Evolutionary conservation across 345 rosid genomes (phyloP).

Genomic region (Salix suchowensis): DNA sequence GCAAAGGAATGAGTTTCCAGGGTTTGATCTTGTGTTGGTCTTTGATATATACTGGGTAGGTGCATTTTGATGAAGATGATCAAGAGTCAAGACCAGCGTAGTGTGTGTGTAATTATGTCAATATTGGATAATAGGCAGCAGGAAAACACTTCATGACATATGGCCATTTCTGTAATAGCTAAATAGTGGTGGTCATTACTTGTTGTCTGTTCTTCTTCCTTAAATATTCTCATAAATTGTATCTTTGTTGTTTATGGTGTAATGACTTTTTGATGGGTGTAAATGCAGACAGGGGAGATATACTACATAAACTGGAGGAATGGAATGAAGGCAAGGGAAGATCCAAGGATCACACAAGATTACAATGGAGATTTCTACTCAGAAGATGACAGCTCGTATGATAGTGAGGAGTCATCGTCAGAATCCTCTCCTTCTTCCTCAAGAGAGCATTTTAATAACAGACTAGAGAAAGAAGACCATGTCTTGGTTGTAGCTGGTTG

Average conservation of each 20-base stretch:
- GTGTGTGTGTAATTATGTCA: too few relatives aligned
- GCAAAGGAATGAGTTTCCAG: neutral
- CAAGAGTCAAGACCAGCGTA: neutral
- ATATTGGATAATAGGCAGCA: neutral
- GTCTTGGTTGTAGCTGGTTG: slow-evolving; percentile 92
- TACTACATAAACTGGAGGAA: slow-evolving; percentile 78
- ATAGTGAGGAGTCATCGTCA: slow-evolving; percentile 67
- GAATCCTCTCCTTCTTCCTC: slow-evolving; percentile 50
- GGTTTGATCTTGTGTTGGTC: neutral
- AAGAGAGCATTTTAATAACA: slow-evolving; percentile 24
- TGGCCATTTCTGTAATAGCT: neutral
- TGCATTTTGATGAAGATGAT: neutral
- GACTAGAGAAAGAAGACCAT: slow-evolving; percentile 32
- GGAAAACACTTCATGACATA: neutral
- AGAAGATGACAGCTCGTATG: slow-evolving; percentile 57
- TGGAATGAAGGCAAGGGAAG: slow-evolving; percentile 64
- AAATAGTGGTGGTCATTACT: neutral
- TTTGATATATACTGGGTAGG: neutral
- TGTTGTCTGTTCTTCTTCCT: neutral
- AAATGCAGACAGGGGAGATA: slow-evolving; percentile 70
- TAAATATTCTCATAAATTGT: neutral
- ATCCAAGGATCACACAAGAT: slow-evolving; percentile 46
- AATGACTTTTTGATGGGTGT: neutral
- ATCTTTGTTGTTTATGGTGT: neutral
- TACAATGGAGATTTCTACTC: slow-evolving; percentile 38